phyloP scores from a whole-genome alignment of 2,329 filamentous ascomycete genomes.

The Bretziella fagacearum region DNA sequence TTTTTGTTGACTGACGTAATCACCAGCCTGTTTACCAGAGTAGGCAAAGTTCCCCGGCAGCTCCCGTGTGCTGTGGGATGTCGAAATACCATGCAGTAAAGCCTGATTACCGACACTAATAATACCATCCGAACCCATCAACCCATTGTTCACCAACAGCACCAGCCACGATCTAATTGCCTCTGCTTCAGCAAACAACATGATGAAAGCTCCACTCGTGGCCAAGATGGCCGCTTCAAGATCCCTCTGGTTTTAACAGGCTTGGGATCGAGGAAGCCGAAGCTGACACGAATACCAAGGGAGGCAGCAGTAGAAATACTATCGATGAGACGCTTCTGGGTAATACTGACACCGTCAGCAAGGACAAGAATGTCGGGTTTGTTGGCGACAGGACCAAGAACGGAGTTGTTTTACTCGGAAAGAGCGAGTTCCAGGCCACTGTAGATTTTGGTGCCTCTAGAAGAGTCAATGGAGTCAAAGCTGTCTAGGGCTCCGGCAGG shows the following conservation, averaged over 20 bases:
- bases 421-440: conserved; percentile 16
- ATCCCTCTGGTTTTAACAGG: conserved; percentile 8
- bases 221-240: conserved; percentile 13
- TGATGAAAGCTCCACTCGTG: conserved; percentile 16
- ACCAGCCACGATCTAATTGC: conserved; percentile 16
- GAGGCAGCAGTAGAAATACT: conserved; percentile 12
- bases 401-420: conserved; percentile 12
- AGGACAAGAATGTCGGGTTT: conserved; percentile 16
- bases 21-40: conserved; percentile 4
- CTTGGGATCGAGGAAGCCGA: conserved; percentile 16
- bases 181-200: conserved; percentile 15
- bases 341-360: conserved; percentile 16
- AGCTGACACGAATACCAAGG: conserved; percentile 16
- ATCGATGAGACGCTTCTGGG: conserved; percentile 12
- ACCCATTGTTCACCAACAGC: conserved; percentile 16
- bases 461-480: conserved; percentile 16
- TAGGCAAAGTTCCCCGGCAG: conserved; percentile 14
- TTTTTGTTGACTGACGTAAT: neutral
- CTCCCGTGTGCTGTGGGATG: conserved; percentile 13
- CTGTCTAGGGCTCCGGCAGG: conserved; percentile 12
- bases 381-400: conserved; percentile 11
- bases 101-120: conserved; percentile 7
- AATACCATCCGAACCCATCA: conserved; percentile 13
- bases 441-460: conserved; percentile 15
- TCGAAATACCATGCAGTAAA: conserved; percentile 15